phyloP scores from a whole-genome alignment of 163 green algal species.

The Smithsoniella earleae region DNA sequence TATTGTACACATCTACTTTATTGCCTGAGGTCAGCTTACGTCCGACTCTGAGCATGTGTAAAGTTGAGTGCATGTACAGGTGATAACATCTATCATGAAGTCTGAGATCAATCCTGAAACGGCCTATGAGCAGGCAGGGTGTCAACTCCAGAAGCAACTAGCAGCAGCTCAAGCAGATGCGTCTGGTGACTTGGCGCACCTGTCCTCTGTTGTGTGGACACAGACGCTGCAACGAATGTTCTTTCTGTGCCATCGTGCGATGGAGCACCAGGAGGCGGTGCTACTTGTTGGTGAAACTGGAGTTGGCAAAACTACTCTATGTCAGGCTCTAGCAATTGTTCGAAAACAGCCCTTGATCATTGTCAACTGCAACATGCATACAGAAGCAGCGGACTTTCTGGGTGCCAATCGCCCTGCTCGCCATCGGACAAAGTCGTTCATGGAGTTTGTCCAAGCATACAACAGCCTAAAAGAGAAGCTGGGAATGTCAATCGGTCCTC shows the following conservation, averaged over 20 bases:
- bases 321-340: conserved; percentile 80
- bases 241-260: conserved; percentile 23
- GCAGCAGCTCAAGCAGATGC: too few species aligned
- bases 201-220: conserved; percentile 95
- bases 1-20: too few species aligned
- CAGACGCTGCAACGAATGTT: conserved; percentile 86
- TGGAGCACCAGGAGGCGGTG: conserved; percentile 64
- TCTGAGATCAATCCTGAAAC: conserved; percentile 49
- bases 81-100: too few species aligned
- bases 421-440: conserved; percentile 36
- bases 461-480: not conserved
- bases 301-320: conserved; percentile 93
- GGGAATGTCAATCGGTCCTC: not conserved
- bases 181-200: too few species aligned
- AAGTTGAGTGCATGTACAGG: too few species aligned
- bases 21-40: too few species aligned
- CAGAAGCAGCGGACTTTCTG: conserved; percentile 93
- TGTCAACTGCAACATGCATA: conserved; percentile 99
- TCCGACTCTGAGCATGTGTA: too few species aligned
- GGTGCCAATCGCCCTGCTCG: conserved; percentile 78
- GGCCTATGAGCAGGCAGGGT: conserved; percentile 6
- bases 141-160: too few species aligned
- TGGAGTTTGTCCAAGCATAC: conserved; percentile 31
- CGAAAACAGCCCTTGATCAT: conserved; percentile 77
- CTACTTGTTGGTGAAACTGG: conserved; percentile 95